phyloP scores from a whole-genome alignment of 306 rosid species.

The Vachellia collinsii region DNA sequence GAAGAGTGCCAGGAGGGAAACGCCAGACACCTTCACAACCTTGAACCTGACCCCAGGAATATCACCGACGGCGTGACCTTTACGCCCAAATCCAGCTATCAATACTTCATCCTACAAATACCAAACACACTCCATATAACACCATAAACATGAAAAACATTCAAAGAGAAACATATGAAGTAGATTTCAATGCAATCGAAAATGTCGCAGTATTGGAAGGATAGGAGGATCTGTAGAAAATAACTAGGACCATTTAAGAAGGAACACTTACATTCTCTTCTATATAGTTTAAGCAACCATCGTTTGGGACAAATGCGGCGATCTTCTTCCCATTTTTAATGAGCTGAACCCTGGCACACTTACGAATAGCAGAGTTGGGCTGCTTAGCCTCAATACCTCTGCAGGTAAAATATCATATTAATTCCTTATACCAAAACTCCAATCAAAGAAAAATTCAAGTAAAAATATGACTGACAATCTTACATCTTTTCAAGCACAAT shows the following conservation, averaged over 20 bases:
- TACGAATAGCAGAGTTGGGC: constrained; percentile 88
- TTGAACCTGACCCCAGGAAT: constrained; percentile 90
- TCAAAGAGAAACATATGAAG: neutral
- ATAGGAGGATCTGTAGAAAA: neutral
- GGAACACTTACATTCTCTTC: too few species aligned
- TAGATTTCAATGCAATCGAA: neutral
- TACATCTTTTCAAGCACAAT: constrained; percentile 87
- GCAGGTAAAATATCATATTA: constrained; percentile 21
- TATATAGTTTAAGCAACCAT: too few species aligned
- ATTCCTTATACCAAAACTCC: neutral
- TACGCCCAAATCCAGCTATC: constrained; percentile 83
- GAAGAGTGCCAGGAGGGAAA: constrained; percentile 78
- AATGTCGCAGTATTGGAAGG: neutral
- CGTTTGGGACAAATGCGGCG: constrained; percentile 64
- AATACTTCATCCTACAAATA: constrained; percentile 75
- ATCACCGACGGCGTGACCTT: constrained; percentile 87
- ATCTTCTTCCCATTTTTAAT: constrained; percentile 87
- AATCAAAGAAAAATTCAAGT: neutral
- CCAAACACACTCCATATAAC: neutral
- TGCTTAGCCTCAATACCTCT: constrained; percentile 92
- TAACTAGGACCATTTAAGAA: neutral
- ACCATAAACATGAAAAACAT: neutral
- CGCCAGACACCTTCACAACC: constrained; percentile 77
- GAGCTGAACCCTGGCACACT: constrained; percentile 87
- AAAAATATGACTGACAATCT: constrained; percentile 4